A percentile compares a stretch with the other conserved stretches of the same genome.
phyloP scores from a whole-genome alignment of 257 asterid species.

The Nicotiana knightiana region DNA sequence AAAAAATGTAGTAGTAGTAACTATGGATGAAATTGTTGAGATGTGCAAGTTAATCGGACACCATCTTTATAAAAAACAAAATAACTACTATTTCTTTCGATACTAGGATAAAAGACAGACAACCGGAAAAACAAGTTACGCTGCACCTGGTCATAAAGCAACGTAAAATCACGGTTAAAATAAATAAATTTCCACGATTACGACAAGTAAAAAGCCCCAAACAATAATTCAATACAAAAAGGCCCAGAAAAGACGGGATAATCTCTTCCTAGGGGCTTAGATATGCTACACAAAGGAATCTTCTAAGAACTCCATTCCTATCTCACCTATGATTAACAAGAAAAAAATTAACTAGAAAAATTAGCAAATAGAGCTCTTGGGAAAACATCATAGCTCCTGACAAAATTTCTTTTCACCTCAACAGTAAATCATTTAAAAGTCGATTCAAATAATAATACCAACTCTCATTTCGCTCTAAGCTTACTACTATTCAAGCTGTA shows the following conservation, averaged over 20 bases:
- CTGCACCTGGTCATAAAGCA: background rate
- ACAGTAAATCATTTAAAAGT: background rate
- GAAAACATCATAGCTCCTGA: conserved; percentile 2
- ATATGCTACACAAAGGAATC: conserved; percentile 1
- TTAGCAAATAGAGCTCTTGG: conserved; percentile 5
- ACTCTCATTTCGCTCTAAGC: conserved; percentile 16
- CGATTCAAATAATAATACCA: conserved; percentile 5
- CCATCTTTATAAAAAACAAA: background rate
- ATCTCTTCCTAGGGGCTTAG: background rate
- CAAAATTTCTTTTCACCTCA: conserved; percentile 3
- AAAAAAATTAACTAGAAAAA: background rate
- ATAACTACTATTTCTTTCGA: background rate
- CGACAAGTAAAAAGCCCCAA: background rate
- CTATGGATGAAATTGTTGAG: no score
- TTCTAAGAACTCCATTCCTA: background rate
- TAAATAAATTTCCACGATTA: background rate
- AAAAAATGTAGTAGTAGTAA: no score
- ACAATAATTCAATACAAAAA: conserved; percentile 4
- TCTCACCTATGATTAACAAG: background rate
- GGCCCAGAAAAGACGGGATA: background rate
- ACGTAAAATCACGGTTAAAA: background rate
- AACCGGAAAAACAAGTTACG: background rate
- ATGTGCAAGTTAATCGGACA: no score
- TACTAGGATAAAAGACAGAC: background rate
- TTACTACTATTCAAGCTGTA: conserved; percentile 39